Base-by-base conservation (phyloP, 257 asterid species). In the Solanum peruvianum region DNA sequence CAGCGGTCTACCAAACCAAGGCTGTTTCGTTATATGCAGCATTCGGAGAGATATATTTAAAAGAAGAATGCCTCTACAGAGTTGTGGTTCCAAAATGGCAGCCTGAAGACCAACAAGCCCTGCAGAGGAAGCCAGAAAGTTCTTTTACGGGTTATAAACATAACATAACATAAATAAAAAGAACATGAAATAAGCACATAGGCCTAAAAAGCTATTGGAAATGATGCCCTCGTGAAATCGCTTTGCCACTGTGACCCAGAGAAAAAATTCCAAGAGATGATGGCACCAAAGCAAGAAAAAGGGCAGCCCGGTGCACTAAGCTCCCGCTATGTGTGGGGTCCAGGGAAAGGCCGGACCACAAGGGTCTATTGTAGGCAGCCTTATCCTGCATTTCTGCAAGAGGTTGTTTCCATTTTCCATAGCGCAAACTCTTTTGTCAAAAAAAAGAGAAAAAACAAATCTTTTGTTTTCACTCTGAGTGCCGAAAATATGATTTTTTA, bases 21-120 rank as follows among this genome's bases (percentile, higher is more conserved):
- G 98, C 88, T 97, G 99, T 90, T 97, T 97, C 91, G 87, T 97
- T 89, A 94, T 88, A 83, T 97, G 98, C 94, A 97, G 91, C 98
- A 97, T 94, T 71, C 99, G 94, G 42, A 95, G 98, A 49, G 98
- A 97, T 88, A 97, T 95, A 85, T 97, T 97, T 86, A 97, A 88
- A 73, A 97, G 93, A 86, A 97, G 88, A 87, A 97, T 90, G 66
- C 99, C 99, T 83, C 90, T 92, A 91, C 98, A 95, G 33, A 93
- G 91, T 88, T 58, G 83, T 86, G 98, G 94, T 80, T 92, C 89
- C 91, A 91, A 86, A 27, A 94, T 91, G 76, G 98, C 99, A 88
- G 98, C 99, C 91, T 95, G 99, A 82, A 97, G 98, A 84, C 99
- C 99, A 23, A 95, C 98, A 72, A 97, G 88, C 85, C 99, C 99